phyloP scores from a whole-genome alignment of 1,284 basidiomycete genomes.

The Irpex sp. region DNA sequence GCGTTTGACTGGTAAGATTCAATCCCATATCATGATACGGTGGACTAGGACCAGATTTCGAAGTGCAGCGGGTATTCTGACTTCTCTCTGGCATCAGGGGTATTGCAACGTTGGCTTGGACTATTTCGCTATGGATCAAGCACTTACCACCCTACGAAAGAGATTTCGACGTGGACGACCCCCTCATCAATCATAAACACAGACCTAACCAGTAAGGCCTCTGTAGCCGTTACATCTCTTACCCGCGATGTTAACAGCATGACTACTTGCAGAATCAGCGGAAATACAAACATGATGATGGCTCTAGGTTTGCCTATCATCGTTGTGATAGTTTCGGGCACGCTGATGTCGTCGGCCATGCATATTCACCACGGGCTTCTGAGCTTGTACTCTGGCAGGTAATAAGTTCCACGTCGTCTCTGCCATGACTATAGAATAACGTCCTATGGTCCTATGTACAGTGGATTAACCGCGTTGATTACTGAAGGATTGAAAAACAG shows the following conservation, averaged over 20 bases:
- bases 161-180: constrained; percentile 47
- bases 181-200: constrained; percentile 50
- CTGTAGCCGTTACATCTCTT: neutral
- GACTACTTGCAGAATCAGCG: constrained; percentile 39
- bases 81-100: constrained; percentile 32
- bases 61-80: neutral
- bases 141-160: constrained; percentile 47
- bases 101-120: constrained; percentile 40
- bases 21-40: neutral
- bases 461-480: constrained; percentile 43
- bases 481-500: constrained; percentile 57
- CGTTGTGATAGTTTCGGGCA: constrained; percentile 34
- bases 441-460: constrained; percentile 17
- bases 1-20: constrained; percentile 32
- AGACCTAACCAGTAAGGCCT: constrained; percentile 43
- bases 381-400: constrained; percentile 47
- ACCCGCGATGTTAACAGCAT: neutral
- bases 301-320: constrained; percentile 43
- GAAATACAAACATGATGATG: constrained; percentile 41
- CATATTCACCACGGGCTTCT: constrained; percentile 57
- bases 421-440: neutral
- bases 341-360: constrained; percentile 40
- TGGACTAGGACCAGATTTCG: neutral
- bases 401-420: constrained; percentile 10
- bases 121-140: constrained; percentile 37